These are phyloP conservation scores for Cylindrotheca closterium DNA, from an alignment of 108 stramenopile species.

Conservation along the genomic window DNA sequence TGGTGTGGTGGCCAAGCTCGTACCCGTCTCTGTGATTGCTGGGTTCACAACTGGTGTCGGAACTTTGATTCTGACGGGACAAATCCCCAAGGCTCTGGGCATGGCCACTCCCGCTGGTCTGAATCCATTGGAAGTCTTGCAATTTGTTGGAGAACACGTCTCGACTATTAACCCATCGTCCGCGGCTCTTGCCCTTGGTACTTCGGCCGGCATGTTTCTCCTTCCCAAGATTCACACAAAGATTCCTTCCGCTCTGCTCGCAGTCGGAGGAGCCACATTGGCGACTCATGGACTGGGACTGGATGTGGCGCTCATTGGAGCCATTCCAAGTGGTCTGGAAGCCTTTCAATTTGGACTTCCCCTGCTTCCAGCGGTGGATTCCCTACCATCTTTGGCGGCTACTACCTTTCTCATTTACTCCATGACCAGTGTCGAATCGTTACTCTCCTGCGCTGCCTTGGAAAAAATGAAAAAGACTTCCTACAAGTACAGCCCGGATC, in stretches of 20 bases:
- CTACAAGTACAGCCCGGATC: conserved; percentile 36
- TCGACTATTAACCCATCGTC: conserved; percentile 15
- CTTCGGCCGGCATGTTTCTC: conserved; percentile 26
- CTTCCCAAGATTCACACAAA: conserved; percentile 32
- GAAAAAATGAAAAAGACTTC: conserved; percentile 46
- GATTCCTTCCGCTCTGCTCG: conserved; percentile 31
- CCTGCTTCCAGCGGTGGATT: conserved; percentile 13
- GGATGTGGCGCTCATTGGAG: conserved; percentile 24
- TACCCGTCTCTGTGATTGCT: conserved; percentile 31
- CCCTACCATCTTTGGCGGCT: conserved; percentile 18
- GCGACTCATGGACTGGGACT: conserved; percentile 30
- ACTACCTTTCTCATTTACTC: conserved; percentile 37
- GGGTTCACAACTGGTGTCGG: conserved; percentile 35
- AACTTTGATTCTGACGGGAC: conserved; percentile 26
- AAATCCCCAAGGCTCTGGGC: conserved; percentile 33
- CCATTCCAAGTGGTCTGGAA: conserved; percentile 24
- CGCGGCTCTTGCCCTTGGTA: conserved; percentile 26
- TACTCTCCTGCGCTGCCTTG: conserved; percentile 32
- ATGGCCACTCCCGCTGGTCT: conserved; percentile 23
- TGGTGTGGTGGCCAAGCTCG: conserved; percentile 29
- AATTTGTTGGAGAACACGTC: conserved; percentile 24
- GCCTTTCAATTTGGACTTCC: conserved; percentile 31
- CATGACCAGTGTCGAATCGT: conserved; percentile 40
- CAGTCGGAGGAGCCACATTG: conserved; percentile 29
- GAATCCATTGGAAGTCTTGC: conserved; percentile 20